Percentiles rank a stretch among this genome's conserved stretches.
Evolutionary conservation across 768 basidiomycete species (phyloP).

Genomic region (Leccinum incarnatum): DNA sequence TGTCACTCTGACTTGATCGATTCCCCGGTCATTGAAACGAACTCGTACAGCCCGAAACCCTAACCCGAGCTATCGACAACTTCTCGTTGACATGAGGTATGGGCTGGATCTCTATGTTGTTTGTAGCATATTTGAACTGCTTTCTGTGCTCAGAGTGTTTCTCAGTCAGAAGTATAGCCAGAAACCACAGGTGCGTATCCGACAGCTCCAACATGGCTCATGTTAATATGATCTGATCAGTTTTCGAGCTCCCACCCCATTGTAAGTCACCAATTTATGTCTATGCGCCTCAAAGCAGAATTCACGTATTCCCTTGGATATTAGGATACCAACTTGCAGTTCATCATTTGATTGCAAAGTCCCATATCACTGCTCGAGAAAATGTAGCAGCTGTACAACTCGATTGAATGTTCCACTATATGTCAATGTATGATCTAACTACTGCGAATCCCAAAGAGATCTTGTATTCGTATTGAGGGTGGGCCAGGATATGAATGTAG

Average conservation of each 20-base stretch:
- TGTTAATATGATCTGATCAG: constrained; percentile 19
- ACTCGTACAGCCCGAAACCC: constrained; percentile 38
- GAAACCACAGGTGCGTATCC: constrained; percentile 47
- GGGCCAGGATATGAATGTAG: background rate
- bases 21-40: background rate
- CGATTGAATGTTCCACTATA: background rate
- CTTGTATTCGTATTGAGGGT: background rate
- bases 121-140: background rate
- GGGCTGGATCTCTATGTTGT: background rate
- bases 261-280: constrained; percentile 28
- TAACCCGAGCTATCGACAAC: constrained; percentile 51
- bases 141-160: constrained; percentile 31
- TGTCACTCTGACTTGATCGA: background rate
- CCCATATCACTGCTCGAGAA: no score
- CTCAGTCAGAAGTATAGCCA: constrained; percentile 49
- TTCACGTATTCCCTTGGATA: background rate
- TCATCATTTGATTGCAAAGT: constrained; percentile 23
- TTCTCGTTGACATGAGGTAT: constrained; percentile 46
- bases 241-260: constrained; percentile 45
- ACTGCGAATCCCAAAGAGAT: background rate
- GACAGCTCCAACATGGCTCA: background rate
- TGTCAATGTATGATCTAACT: background rate
- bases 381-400: background rate
- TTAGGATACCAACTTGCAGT: constrained; percentile 31
- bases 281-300: background rate